phyloP scores from a whole-genome alignment of 139 green algal genomes.

The Closterium sp. region DNA sequence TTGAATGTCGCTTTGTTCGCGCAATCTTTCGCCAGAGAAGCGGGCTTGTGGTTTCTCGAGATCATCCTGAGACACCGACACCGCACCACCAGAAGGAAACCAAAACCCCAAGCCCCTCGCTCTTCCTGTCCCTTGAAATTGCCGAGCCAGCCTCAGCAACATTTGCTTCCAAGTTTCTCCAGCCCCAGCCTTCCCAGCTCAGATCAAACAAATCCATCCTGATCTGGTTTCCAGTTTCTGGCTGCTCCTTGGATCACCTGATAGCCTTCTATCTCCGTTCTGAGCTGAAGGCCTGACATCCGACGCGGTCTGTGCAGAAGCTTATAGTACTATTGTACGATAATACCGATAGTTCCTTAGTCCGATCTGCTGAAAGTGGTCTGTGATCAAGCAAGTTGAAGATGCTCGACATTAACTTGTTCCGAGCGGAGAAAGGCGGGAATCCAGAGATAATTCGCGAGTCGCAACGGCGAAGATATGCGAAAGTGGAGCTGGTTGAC shows the following conservation, averaged over 20 bases:
- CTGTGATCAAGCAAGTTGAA: not conserved
- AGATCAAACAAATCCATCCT: not conserved
- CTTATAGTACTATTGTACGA: too few species aligned
- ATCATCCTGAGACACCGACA: too few species aligned
- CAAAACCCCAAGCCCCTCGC: not conserved
- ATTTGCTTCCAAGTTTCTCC: not conserved
- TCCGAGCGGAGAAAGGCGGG: conserved; percentile 91
- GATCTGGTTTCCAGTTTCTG: not conserved
- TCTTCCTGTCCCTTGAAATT: not conserved
- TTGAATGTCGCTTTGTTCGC: not conserved
- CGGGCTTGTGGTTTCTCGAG: too few species aligned
- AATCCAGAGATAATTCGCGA: conserved; percentile 89
- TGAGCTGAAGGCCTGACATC: not conserved
- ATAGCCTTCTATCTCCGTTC: not conserved
- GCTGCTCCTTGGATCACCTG: not conserved
- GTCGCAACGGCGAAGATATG: conserved; percentile 84
- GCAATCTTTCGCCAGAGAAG: not conserved
- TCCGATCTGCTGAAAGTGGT: not conserved
- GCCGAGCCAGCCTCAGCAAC: not conserved
- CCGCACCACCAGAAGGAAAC: not conserved
- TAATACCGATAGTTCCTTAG: conserved; percentile 21
- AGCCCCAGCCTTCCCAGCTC: not conserved
- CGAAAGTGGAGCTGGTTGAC: conserved; percentile 83
- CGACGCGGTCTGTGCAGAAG: not conserved
- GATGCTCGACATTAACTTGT: conserved; percentile 98